Evolutionary conservation across 2,329 filamentous ascomycete genomes (phyloP), one percentile per base, ranked within the genome.

Genomic region (Xylariaceae sp.): DNA sequence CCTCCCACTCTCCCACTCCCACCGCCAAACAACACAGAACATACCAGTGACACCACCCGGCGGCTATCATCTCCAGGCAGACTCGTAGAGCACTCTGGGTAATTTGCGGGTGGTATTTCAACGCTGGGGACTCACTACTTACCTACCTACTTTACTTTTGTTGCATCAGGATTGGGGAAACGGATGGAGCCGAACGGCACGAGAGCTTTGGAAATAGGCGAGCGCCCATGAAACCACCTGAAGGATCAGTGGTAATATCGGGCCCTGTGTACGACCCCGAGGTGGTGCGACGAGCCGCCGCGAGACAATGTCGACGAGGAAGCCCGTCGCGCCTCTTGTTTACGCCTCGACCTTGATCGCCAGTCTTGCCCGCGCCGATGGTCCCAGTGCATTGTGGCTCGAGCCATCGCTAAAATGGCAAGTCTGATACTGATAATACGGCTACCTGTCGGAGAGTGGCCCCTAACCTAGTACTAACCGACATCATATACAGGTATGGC

Each of bases 331-430:
- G 28, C 46, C 43, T 32, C 38, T 55, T 35, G 38, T 59, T 42
- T 55, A 51, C 43, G 50, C 51, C 39, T 40, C 44, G 33, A 23
- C 57, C 23, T 44, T 57, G 39, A 44, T 50, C 38, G 47, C 52
- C 44, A 42, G 43, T 43, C 35, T 54, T 21, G 54, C 51, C 31
- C 42, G 40, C 29, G 57, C 56, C 38, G 50, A 50, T 34, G 47
- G 46, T 32, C 34, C 46, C 5, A 43, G 38, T 18, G 52, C 54
- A 35, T 34, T 59, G 43, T 59, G 56, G 57, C 50, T 60, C 31
- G 54, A 58, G 33, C 56, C 57, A n/a, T 60, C 57, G 29, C 36
- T 41, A 16, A 48, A 57, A 42, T 60, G 57, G 57, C 50, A 59
- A 16, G 56, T 58, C 36, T 21, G 32, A 34, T 40, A 34, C 34